These are phyloP conservation scores for Globisporangium uncinulatum DNA, from an alignment of 352 stramenopile species.

Conservation along the genomic window DNA sequence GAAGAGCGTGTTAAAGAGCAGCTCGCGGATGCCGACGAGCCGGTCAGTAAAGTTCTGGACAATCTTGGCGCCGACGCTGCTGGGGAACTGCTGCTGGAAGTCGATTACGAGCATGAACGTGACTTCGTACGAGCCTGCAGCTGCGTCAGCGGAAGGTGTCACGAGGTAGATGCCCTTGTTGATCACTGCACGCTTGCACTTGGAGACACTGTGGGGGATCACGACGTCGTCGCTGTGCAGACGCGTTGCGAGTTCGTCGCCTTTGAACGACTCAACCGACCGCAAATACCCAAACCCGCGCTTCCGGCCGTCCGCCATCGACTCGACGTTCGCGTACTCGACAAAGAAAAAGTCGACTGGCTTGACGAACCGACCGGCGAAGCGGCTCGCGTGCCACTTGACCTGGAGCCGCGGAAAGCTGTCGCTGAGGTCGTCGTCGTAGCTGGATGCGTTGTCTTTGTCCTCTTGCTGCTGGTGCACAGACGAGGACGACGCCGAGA, in stretches of 20 bases:
- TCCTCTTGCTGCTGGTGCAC: conserved; percentile 6
- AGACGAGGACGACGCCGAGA: conserved; percentile 12
- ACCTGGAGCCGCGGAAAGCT: conserved; percentile 70
- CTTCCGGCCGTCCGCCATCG: conserved; percentile 48
- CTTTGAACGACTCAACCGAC: conserved; percentile 78
- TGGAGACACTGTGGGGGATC: conserved; percentile 73
- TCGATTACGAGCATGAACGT: conserved; percentile 83
- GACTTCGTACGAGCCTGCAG: conserved; percentile 63
- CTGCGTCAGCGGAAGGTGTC: conserved; percentile 21
- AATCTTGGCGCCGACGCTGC: conserved; percentile 51
- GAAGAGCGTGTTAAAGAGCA: conserved; percentile 83
- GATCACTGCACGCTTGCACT: conserved; percentile 82
- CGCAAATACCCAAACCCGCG: conserved; percentile 76
- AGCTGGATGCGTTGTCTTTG: conserved; percentile 35
- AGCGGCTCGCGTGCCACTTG: conserved; percentile 84
- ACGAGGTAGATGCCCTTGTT: conserved; percentile 80
- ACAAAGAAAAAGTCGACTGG: conserved; percentile 85
- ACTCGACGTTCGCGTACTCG: conserved; percentile 81
- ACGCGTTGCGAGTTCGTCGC: conserved; percentile 66
- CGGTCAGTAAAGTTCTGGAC: conserved; percentile 74
- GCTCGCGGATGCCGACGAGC: conserved; percentile 73
- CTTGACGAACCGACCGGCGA: conserved; percentile 77
- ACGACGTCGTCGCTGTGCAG: conserved; percentile 54
- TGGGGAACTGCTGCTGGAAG: conserved; percentile 77
- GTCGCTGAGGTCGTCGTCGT: conserved; percentile 31